Evolutionary conservation across 2,329 filamentous ascomycete species (phyloP), one percentile per base, ranked within the genome.

Genomic region (Alternaria solani): DNA sequence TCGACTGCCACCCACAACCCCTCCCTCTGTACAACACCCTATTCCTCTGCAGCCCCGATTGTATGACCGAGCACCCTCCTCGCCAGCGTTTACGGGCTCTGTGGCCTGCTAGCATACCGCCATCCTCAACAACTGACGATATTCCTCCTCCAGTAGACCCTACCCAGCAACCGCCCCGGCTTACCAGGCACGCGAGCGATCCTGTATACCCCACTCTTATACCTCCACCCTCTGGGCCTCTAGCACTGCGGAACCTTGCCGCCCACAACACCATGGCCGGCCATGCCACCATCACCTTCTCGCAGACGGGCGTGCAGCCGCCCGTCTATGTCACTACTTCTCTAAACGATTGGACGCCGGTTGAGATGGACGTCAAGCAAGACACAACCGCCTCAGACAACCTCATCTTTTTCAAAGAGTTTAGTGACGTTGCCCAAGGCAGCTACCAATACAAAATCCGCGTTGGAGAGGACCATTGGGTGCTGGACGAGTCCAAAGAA

Each of bases 401-500:
- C 55, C 79, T 87, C 59, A 72, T 84, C 12, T 93, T 91, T 72
- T 81, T 78, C 43, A 87, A 87, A 59, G 77, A 82, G 1, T 81
- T 92, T 44, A 74, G 83, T 36, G 81, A 86, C 7, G 81, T 86
- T 18, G 80, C 85, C 23, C 85, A 85, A 23, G 83, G 86, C 47
- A 84, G 87, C 58, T 87, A 92, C 65, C 88, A 91, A 70, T 94
- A 93, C 83, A 93, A 92, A 77, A 90, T 93, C 67, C 85, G 89
- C 30, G 80, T 91, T 36, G 90, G 89, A 9, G 75, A 83, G 20
- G 87, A 86, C 48, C 85, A 91, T 64, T 91, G 88, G 87, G 81
- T 88, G 25, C 76, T 91, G 46, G 87, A 93, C 67, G 87, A 91
- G 59, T 81, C 81, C 44, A 82, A 84, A 55, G 85, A 87, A 14